Base-by-base conservation (phyloP, 2,329 filamentous ascomycete species). In the Pseudogymnoascus sp. region DNA sequence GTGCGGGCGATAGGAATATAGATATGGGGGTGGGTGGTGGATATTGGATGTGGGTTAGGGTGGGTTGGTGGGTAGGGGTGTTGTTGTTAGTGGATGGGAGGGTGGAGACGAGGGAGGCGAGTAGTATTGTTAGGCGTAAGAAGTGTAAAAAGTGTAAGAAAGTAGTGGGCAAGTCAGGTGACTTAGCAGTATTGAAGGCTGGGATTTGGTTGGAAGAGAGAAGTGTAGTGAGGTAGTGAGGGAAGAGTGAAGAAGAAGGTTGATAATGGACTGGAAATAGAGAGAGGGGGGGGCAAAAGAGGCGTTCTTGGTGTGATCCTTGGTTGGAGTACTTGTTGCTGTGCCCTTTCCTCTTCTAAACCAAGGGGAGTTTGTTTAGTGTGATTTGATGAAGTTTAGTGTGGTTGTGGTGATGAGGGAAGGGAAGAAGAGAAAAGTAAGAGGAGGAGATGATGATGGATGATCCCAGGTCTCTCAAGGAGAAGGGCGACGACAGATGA, bases 71-170 rank as follows among this genome's bases (percentile, higher is more conserved):
- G 60, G 40, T 61, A 37, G 64, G 60, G 38, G 38, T 38, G n/a
- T 33, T 33, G n/a, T 6, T 7, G 33, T 23, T n/a, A 7, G 11
- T 28, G 11, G 18, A 66, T 67, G 45, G 62, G 38, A 25, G 31
- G 40, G 40, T 63, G 69, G 35, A 38, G 31, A 33, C 62, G 64
- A 64, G 66, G 60, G 63, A 65, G 43, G 66, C 63, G 59, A 64
- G 62, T n/a, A 37, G 35, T n/a, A 37, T 37, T 37, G 35, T 37
- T 14, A 37, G 35, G 35, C 31, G 35, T 37, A 14, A 37, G 28
- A 31, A 9, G 28, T 9, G 28, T 31, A 31, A 31, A 8, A 9
- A 31, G 28, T 31, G 28, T 31, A 31, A 31, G 28, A 23, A 62
- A 63, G 55, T 37, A 55, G 41, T 62, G 64, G 38, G 49, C 52